Base-by-base conservation (phyloP, 2,329 filamentous ascomycete species). In the Amauroascus niger region DNA sequence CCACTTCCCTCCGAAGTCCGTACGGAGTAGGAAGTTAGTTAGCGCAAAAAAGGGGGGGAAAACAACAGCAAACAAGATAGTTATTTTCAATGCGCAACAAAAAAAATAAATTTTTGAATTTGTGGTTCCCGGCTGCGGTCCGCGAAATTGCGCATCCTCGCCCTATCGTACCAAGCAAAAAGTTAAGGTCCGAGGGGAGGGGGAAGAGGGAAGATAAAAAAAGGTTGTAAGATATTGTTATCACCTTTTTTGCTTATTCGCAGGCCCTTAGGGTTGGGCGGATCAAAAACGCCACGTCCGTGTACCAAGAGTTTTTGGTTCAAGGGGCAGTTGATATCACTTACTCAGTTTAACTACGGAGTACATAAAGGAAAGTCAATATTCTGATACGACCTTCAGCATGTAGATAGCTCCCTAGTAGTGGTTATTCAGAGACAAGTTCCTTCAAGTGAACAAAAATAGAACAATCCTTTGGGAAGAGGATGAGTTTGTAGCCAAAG, bases 101-200 rank as follows among this genome's bases (percentile, higher is more conserved):
- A 18, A 49, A 49, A 13, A n/a, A n/a, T n/a, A 49, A 49, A 26
- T 13, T 49, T 39, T 22, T 39, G 28, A 28, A 47, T 3, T 40
- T 49, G 32, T 39, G 18, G 9, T 35, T 39, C 30, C 32, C 33
- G 46, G 20, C 13, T 39, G 32, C 46, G 32, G 46, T 39, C 46
- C 46, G 33, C 46, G 33, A 26, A 30, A 48, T 37, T 37, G 14
- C 44, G 2, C 13, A 20, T n/a, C n/a, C 18, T 49, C 33, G 46
- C 46, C 46, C 33, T 49, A 49, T 49, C 46, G 33, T 32, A 32
- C 46, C 33, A 33, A 49, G 30, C 3, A 47, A 32, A 30, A 39
- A 20, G 46, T 30, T 48, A 48, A 48, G 18, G 45, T 48, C n/a
- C 30, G 18, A 48, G 13, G 24, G 9, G 18, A 18, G 13, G 45